These are phyloP conservation scores for Triglochin maritima DNA, from an alignment of 106 monocot genomes.

Conservation along the genomic window DNA sequence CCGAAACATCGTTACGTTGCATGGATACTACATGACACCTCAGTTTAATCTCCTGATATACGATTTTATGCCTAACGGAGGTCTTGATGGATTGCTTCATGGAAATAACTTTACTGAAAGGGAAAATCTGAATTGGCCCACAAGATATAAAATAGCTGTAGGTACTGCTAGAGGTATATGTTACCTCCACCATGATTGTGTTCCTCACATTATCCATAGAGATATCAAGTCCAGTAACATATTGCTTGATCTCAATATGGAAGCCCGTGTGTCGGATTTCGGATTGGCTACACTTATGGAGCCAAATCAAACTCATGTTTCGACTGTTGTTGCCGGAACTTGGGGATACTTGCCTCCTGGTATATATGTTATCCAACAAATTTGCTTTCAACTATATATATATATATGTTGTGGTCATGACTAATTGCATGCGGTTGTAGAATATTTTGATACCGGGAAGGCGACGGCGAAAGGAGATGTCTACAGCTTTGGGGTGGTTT, in stretches of 20 bases:
- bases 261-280: constrained; percentile 72
- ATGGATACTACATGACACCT: constrained; percentile 64
- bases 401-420: no score
- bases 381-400: no score
- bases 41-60: constrained; percentile 78
- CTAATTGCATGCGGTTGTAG: no score
- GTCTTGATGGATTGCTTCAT: constrained; percentile 60
- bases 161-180: constrained; percentile 66
- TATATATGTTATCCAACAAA: no score
- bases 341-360: constrained; percentile 89
- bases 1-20: constrained; percentile 63
- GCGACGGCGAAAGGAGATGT: no score
- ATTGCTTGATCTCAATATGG: constrained; percentile 72
- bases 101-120: constrained; percentile 30
- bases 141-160: constrained; percentile 56
- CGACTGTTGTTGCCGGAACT: constrained; percentile 74
- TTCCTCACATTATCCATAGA: constrained; percentile 80
- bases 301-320: constrained; percentile 59
- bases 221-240: constrained; percentile 98
- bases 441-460: no score
- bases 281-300: constrained; percentile 71
- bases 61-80: constrained; percentile 83
- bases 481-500: no score
- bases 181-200: constrained; percentile 84
- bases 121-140: constrained; percentile 43